Evolutionary conservation across 176 grass and related monocot species (phyloP), one percentile per base, ranked within the genome.

Genomic region (Carex scoparia): DNA sequence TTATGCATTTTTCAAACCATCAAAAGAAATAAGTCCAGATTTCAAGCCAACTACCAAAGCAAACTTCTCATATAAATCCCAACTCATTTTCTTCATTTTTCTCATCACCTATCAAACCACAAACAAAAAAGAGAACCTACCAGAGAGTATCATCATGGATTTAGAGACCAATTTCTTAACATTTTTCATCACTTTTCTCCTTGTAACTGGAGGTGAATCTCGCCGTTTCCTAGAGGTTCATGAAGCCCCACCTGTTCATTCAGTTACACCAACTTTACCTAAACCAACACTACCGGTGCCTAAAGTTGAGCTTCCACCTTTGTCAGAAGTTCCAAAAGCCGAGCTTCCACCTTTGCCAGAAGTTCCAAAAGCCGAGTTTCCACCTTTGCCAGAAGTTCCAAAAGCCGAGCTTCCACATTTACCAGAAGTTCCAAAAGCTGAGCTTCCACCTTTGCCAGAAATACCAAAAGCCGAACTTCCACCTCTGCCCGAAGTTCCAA

Each of bases 21-120:
- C 51, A 78, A 78, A 78, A 33, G 51, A 13, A 33, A 78, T 28
- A 33, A 77, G 48, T 14, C 23, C n/a, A 63, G 49, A 77, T 5
- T 77, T 55, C 23, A 77, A 77, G 10, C 51, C 49, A 78, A 78
- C 49, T 12, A 78, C 27, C 73, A 32, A 16, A 56, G 49, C 27
- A 78, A 7, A 32, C 57, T 16, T 78, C 11, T 35, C 73, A 78
- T 78, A 78, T 78, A 78, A 78, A 78, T 78, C 12, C 12, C 19
- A 27, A 56, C 48, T 28, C 23, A 32, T 33, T 78, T 57, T 1
- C 27, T 13, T 13, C 51, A 57, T 15, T 32, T 33, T 55, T 78
- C 28, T 56, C 28, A 78, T 78, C 73, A 32, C 5, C 3, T 78
- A 33, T 57, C 73, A 78, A 78, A 78, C 5, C 28, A 32, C 73